Base-by-base conservation (phyloP, 2,329 filamentous ascomycete genomes). In the Botrytis medusae region DNA sequence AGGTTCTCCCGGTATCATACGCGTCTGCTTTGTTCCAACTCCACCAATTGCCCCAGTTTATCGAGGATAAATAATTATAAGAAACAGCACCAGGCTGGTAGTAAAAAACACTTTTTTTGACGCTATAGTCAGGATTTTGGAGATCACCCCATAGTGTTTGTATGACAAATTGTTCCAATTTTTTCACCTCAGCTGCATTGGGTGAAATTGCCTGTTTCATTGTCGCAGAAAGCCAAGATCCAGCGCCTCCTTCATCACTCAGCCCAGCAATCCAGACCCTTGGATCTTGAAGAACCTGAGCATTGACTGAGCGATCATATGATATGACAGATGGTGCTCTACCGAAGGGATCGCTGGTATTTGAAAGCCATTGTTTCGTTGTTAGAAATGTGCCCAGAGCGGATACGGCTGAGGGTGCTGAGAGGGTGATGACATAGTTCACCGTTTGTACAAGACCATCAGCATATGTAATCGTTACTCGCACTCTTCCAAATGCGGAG, bases 211-310 rank as follows among this genome's bases (percentile, higher is more conserved):
- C 83, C 73, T 89, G 86, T 79, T 90, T 90, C 81, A 88, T 84
- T 2, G 84, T 81, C 0, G 86, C 85, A 0, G 88, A 86, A 0
- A 89, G 83, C 74, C 85, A 89, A 0, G 87, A 85, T 1, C 87
- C 87, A 0, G 86, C 86, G 1, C 88, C 88, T 0, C 83, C 88
- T 80, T 90, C 88, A 73, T 90, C 88, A 72, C 87, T 89, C 0
- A 90, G 82, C 0, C 88, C 88, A 0, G 88, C 84, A 7, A 90
- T 85, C 88, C 88, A 90, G 10, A 85, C 87, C 1, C 88, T 84
- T 1, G 82, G 73, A 48, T 87, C 85, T 69, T 86, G 85, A 44
- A 81, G 79, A 4, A 87, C 84, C 37, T 83, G 82, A 12, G 81
- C 75, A 9, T 79, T 78, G 4, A 76, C 84, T 79, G 84, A 87